These are phyloP conservation scores for Solanum dulcamara DNA, from an alignment of 257 asterid genomes.

Conservation along the genomic window DNA sequence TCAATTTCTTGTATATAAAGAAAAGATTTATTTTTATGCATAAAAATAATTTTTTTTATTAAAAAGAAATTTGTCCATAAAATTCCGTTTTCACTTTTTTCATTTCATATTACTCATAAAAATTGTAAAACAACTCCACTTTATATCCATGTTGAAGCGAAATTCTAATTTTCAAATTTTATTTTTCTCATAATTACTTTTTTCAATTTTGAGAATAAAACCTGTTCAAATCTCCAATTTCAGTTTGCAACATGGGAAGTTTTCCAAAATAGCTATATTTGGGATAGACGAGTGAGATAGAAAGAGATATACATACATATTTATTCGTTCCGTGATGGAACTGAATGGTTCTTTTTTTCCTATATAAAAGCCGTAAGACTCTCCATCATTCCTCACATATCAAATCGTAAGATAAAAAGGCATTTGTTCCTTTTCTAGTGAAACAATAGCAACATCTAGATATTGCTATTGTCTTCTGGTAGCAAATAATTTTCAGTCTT, in stretches of 20 bases:
- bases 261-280: background rate
- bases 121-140: background rate
- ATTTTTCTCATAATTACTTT: background rate
- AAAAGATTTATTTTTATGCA: no score
- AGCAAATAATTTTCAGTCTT: no score
- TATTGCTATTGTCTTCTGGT: constrained; percentile 1
- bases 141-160: background rate
- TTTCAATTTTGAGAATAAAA: background rate
- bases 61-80: background rate
- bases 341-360: constrained; percentile 24
- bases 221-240: background rate
- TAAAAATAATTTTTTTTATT: no score
- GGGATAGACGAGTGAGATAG: constrained; percentile 11
- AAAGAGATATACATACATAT: constrained; percentile 39
- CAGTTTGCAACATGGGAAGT: background rate
- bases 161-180: background rate
- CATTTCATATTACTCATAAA: background rate
- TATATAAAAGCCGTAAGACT: constrained; percentile 31
- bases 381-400: constrained; percentile 26
- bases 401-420: constrained; percentile 2
- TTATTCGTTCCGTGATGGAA: constrained; percentile 43
- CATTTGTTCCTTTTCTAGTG: constrained; percentile 3
- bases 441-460: background rate
- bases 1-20: no score
- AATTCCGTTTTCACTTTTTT: no score